Percentiles rank a stretch among this genome's conserved stretches.
Conservation (phyloP, 306 rosid genomes). For the Fragaria iinumae region DNA sequence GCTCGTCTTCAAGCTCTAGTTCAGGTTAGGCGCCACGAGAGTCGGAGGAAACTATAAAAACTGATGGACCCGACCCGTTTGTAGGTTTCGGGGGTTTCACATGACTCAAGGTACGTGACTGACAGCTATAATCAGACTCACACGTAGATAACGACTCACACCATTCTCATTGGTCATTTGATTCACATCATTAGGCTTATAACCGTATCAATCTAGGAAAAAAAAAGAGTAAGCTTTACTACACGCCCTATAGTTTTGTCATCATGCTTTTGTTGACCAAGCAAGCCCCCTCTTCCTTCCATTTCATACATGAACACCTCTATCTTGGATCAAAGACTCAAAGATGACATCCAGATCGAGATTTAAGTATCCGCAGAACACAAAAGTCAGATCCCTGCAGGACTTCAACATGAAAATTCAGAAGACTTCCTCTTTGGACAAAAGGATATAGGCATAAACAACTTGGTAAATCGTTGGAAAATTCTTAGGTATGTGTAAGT, state of each 20-base stretch:
- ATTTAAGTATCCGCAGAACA: not conserved
- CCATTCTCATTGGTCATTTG: not conserved
- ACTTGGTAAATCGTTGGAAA: too few relatives aligned
- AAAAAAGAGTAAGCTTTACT: not conserved
- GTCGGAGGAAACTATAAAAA: not conserved
- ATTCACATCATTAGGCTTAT: not conserved
- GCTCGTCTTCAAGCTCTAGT: not conserved
- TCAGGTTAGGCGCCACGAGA: not conserved
- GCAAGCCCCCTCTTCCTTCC: not conserved
- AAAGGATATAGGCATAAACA: not conserved
- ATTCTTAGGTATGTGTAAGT: too few relatives aligned
- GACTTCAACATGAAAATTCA: not conserved
- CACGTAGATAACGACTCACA: not conserved
- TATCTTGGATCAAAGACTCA: not conserved
- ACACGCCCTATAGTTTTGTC: too few relatives aligned
- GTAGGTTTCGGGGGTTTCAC: not conserved
- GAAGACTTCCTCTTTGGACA: not conserved
- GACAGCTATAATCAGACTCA: not conserved
- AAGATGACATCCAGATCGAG: not conserved
- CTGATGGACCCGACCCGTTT: constrained; percentile 4
- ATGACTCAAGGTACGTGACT: not conserved
- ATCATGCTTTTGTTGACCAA: constrained; percentile 3
- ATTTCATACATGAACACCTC: too few relatives aligned
- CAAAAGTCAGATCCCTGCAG: not conserved
- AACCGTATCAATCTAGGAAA: not conserved